Percentiles rank a stretch among this genome's conserved stretches.
Evolutionary conservation across 139 green algal species (phyloP).

Genomic region (Medakamo hakoo): DNA sequence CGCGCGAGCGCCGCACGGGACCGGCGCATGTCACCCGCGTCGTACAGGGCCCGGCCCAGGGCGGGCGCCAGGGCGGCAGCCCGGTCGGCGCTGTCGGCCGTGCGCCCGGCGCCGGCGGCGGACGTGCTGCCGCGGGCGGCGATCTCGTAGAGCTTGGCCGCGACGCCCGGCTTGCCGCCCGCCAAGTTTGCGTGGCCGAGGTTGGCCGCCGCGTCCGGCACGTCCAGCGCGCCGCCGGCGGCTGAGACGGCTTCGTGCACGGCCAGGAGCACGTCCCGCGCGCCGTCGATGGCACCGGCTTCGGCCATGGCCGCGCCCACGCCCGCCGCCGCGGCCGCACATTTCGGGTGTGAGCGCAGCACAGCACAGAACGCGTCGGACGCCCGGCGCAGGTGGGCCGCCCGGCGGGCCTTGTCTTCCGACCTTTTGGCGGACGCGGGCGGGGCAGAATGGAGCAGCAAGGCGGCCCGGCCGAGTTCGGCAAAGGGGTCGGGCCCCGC

Average conservation of each 20-base stretch:
- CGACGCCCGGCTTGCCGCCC: too few relatives aligned
- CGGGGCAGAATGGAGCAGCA: background rate
- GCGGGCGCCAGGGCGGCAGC: background rate
- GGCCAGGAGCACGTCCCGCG: background rate
- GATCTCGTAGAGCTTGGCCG: background rate
- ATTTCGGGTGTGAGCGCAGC: background rate
- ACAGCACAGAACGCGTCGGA: background rate
- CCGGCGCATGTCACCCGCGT: background rate
- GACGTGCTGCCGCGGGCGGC: too few relatives aligned
- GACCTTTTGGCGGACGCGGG: too few relatives aligned
- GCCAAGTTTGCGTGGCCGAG: background rate
- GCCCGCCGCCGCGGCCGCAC: too few relatives aligned
- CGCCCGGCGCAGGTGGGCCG: background rate
- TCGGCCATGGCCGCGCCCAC: background rate
- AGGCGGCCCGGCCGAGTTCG: background rate
- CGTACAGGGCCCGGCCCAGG: background rate
- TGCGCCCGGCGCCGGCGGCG: too few relatives aligned
- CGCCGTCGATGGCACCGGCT: background rate
- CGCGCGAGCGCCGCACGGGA: background rate
- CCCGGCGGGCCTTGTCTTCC: background rate
- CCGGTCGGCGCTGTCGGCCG: background rate
- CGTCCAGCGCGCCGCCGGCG: too few relatives aligned
- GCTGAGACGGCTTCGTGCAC: background rate
- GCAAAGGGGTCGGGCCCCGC: background rate
- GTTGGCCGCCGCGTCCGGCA: background rate